phyloP scores from a whole-genome alignment of 345 rosid genomes.

The Lepidium sativum region DNA sequence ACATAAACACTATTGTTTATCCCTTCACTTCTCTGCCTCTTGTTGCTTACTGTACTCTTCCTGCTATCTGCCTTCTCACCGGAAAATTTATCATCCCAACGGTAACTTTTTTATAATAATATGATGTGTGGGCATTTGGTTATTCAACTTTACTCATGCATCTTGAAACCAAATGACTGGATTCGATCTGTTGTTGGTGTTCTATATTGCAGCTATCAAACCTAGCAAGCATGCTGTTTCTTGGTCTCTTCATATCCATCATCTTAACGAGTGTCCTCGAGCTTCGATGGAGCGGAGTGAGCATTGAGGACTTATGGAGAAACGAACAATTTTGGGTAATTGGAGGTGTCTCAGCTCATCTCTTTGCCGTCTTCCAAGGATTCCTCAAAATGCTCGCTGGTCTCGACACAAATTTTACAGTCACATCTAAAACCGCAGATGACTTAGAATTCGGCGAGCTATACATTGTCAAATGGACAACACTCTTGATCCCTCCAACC shows the following conservation, averaged over 20 bases:
- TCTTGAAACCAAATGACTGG: background rate
- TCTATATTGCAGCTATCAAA: slow-evolving; percentile 63
- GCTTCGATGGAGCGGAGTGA: slow-evolving; percentile 92
- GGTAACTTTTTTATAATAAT: slow-evolving; percentile 32
- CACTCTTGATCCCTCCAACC: slow-evolving; percentile 87
- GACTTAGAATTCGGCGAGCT: slow-evolving; percentile 88
- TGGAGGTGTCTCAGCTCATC: slow-evolving; percentile 96
- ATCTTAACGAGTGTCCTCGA: slow-evolving; percentile 79
- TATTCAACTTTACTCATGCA: background rate
- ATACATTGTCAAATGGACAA: slow-evolving; percentile 88
- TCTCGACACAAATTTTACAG: slow-evolving; percentile 92
- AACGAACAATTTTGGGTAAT: slow-evolving; percentile 99
- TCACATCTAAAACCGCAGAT: slow-evolving; percentile 87
- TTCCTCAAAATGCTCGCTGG: slow-evolving; percentile 86
- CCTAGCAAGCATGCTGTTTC: slow-evolving; percentile 77
- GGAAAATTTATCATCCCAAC: slow-evolving; percentile 99
- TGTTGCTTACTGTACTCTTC: slow-evolving; percentile 78
- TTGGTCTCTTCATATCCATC: slow-evolving; percentile 88
- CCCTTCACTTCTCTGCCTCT: slow-evolving; percentile 98
- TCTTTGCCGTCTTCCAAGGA: slow-evolving; percentile 96
- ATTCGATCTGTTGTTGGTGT: background rate
- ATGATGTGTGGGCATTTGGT: background rate
- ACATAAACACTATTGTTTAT: slow-evolving; percentile 85
- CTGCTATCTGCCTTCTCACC: slow-evolving; percentile 94
- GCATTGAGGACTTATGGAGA: slow-evolving; percentile 93